A percentile compares a stretch with the other conserved stretches of the same genome.
Evolutionary conservation across 495 filamentous ascomycete genomes (phyloP).

Genomic region (Lophiostoma macrostomum): DNA sequence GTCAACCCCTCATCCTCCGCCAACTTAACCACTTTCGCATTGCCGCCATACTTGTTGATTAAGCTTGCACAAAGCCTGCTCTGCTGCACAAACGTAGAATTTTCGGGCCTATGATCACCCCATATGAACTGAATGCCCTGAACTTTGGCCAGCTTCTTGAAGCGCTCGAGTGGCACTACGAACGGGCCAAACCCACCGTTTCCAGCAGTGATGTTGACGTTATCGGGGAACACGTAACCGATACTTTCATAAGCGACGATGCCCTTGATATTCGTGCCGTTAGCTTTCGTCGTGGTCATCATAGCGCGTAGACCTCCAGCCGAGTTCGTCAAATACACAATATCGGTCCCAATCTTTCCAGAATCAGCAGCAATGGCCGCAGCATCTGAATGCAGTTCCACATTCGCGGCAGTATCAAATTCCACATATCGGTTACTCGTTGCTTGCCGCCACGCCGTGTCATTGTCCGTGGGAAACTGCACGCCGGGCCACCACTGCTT

Average conservation of each 20-base stretch:
- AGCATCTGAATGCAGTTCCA: slow-evolving; percentile 43
- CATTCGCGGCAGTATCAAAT: slow-evolving; percentile 43
- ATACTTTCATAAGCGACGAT: slow-evolving; percentile 50
- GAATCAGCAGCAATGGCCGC: slow-evolving; percentile 48
- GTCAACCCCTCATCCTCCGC: slow-evolving; percentile 42
- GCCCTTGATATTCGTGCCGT: slow-evolving; percentile 47
- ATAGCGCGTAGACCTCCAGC: slow-evolving; percentile 46
- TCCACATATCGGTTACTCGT: slow-evolving; percentile 47
- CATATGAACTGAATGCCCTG: slow-evolving; percentile 48
- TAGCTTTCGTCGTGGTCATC: slow-evolving; percentile 43
- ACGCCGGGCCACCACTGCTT: slow-evolving; percentile 45
- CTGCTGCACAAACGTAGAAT: slow-evolving; percentile 35
- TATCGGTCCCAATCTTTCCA: slow-evolving; percentile 43
- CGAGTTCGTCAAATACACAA: slow-evolving; percentile 49
- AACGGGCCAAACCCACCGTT: slow-evolving; percentile 40
- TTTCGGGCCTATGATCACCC: slow-evolving; percentile 46
- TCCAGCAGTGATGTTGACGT: slow-evolving; percentile 38
- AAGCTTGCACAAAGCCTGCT: slow-evolving; percentile 38
- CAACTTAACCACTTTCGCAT: slow-evolving; percentile 45
- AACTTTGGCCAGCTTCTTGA: slow-evolving; percentile 48
- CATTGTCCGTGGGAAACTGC: slow-evolving; percentile 43
- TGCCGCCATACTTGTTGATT: slow-evolving; percentile 49
- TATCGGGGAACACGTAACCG: slow-evolving; percentile 48
- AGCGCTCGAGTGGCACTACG: slow-evolving; percentile 44
- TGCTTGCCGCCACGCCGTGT: slow-evolving; percentile 45